Conservation (phyloP, 352 stramenopile genomes). For the Phytophthora foliorum region DNA sequence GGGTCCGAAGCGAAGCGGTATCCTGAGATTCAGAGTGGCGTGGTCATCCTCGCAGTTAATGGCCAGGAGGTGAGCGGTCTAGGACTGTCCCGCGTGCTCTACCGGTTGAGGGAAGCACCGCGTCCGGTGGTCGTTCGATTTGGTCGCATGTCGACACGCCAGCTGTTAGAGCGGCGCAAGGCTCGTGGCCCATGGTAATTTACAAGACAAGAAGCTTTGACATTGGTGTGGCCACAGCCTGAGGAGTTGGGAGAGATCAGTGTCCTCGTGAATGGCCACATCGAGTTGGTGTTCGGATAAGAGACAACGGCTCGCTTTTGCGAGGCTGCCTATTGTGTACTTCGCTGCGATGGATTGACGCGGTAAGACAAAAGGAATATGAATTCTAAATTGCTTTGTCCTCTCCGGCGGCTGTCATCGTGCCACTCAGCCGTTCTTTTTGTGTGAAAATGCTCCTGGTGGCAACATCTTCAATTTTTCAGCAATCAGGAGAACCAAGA, state of each 20-base stretch:
- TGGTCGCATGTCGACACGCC: slow-evolving; percentile 60
- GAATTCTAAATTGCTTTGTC: background rate
- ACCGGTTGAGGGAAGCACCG: slow-evolving; percentile 78
- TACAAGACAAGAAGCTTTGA: slow-evolving; percentile 12
- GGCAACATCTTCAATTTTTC: too few species aligned
- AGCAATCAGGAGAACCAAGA: too few species aligned
- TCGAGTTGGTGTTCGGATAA: slow-evolving; percentile 15
- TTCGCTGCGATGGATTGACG: background rate
- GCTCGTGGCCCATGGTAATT: slow-evolving; percentile 33
- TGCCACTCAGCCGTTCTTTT: too few species aligned
- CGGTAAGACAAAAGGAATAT: background rate
- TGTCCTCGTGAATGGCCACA: background rate
- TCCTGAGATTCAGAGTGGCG: slow-evolving; percentile 81
- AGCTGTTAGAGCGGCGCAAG: slow-evolving; percentile 48
- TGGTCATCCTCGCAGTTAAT: slow-evolving; percentile 87
- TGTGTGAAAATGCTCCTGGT: too few species aligned
- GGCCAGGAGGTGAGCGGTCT: slow-evolving; percentile 80
- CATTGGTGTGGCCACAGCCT: background rate
- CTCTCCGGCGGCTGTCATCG: too few species aligned
- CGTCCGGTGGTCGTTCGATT: slow-evolving; percentile 88
- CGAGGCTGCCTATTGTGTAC: background rate
- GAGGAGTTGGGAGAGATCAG: background rate
- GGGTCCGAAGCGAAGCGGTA: slow-evolving; percentile 78
- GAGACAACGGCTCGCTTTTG: background rate
- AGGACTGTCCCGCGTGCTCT: slow-evolving; percentile 77